phyloP scores from a whole-genome alignment of 805 yeast genomes.

The Suhomyces xylopsoci region DNA sequence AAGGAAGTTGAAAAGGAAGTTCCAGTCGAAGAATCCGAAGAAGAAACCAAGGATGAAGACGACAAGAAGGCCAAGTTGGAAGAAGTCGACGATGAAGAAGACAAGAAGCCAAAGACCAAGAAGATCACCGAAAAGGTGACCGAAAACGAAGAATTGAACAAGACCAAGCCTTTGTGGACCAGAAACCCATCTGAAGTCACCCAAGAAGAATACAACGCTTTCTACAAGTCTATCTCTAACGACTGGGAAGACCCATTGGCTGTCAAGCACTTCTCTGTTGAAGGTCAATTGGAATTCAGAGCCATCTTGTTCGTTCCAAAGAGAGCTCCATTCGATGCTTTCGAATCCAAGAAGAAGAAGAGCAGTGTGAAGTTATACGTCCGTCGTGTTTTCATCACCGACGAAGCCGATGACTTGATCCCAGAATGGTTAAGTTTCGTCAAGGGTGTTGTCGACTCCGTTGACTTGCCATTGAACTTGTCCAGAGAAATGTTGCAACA shows the following conservation, averaged over 20 bases:
- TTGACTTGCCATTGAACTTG: slow-evolving; percentile 98
- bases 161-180: slow-evolving; percentile 99
- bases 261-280: slow-evolving; percentile 98
- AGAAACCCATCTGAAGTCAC: slow-evolving; percentile 97
- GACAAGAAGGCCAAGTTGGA: slow-evolving; percentile 72
- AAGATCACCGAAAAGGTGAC: slow-evolving; percentile 89
- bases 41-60: slow-evolving; percentile 39
- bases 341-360: slow-evolving; percentile 99
- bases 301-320: slow-evolving; percentile 96
- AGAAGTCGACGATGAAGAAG: slow-evolving; percentile 69
- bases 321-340: slow-evolving; percentile 98
- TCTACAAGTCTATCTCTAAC: slow-evolving; percentile 98
- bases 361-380: slow-evolving; percentile 97
- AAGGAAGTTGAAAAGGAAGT: slow-evolving; percentile 99
- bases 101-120: slow-evolving; percentile 75
- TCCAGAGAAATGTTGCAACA: slow-evolving; percentile 99
- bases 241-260: slow-evolving; percentile 99
- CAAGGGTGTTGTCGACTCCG: slow-evolving; percentile 99
- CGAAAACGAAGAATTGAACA: slow-evolving; percentile 97
- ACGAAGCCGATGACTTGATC: slow-evolving; percentile 97
- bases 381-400: slow-evolving; percentile 99
- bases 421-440: slow-evolving; percentile 99
- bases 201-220: slow-evolving; percentile 97
- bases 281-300: slow-evolving; percentile 99
- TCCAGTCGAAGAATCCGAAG: slow-evolving; percentile 71